Evolutionary conservation across 768 basidiomycete species (phyloP), one percentile per base, ranked within the genome.

Genomic region (Serendipita sp.): DNA sequence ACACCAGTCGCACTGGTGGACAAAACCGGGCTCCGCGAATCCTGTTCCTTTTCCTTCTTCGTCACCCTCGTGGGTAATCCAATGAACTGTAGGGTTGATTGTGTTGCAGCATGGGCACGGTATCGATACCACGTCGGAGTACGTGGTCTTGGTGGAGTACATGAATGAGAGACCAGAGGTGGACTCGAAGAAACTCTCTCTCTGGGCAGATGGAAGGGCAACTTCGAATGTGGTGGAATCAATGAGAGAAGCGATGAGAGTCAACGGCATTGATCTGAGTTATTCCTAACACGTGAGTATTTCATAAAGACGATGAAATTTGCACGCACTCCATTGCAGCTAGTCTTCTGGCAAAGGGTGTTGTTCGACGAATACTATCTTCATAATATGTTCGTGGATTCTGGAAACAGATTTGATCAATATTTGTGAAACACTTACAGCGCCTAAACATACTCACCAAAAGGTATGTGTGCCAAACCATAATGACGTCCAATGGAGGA

Each of bases 381-480:
- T 60, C 55, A 37, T 60, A 31, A 34, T 60, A 60, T 36, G 33
- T 36, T 1, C 18, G 55, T 27, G 55, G 55, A 18, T 60, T 60
- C 55, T 60, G 55, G 55, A 31, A 36, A 29, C 3, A 29, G 29
- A 11, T 16, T 11, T n/a, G 33, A 27, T 31, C 29, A 31, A 11
- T 11, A 23, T 18, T 23, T 31, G n/a, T 18, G n/a, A 18, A 37
- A 11, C 27, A 60, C 31, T 27, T n/a, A n/a, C 48, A 33, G 31
- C 5, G 48, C 5, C 31, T 4, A 11, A 8, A 50, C n/a, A 8
- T 31, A 50, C 55, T 23, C 36, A 64, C 64, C 34, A 68, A 63
- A 53, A 68, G 44, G 63, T 68, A 68, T 2, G 64, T 64, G 43
- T 68, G 68, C 68, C 68, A 68, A 18, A 68, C 68, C 68, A 68